Base-by-base conservation (phyloP, 768 basidiomycete species). In the Naganishia kalamii region DNA sequence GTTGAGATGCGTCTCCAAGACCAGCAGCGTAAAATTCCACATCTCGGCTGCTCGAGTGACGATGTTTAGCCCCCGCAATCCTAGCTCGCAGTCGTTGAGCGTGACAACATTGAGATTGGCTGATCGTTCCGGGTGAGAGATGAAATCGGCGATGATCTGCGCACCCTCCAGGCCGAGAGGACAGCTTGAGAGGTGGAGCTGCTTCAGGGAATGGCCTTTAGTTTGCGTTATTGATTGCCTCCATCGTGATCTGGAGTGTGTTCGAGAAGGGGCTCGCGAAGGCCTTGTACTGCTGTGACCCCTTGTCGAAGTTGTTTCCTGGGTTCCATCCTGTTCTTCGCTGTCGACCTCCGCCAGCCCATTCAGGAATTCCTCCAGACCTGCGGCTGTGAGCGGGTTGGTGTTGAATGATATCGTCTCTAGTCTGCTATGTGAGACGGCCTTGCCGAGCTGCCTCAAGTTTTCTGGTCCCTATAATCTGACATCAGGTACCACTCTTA, bases 71-170 rank as follows among this genome's bases (percentile, higher is more conserved):
- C 62, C 62, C 7, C 62, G 46, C 8, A 49, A 21, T 11, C 62
- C 62, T 11, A 63, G 62, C 29, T 63, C 44, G 25, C 62, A 63
- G 62, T 63, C 48, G 48, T 63, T 63, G 4, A 63, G 48, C 10
- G 62, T 49, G 17, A 63, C 32, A 35, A 63, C 46, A 21, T 63
- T 40, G 12, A 63, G 48, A 19, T 48, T 48, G 7, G 46, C 46
- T 6, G 37, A 48, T 5, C 62, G 62, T 33, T 49, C 37, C 48
- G 62, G 62, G 19, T 63, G 46, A 3, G 62, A 48, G 13, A 63
- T 47, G 48, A 63, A 63, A n/a, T 49, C 46, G 25, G 62, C 62
- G 33, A 63, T 50, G 3, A 63, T 49, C 8, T 43, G 46, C n/a
- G 62, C 62, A 13, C 62, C 62, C 19, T 50, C 46, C 30, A 63